Base-by-base conservation (phyloP, 176 grass and related monocot genomes). In the Ampelocalamus luodianensis region DNA sequence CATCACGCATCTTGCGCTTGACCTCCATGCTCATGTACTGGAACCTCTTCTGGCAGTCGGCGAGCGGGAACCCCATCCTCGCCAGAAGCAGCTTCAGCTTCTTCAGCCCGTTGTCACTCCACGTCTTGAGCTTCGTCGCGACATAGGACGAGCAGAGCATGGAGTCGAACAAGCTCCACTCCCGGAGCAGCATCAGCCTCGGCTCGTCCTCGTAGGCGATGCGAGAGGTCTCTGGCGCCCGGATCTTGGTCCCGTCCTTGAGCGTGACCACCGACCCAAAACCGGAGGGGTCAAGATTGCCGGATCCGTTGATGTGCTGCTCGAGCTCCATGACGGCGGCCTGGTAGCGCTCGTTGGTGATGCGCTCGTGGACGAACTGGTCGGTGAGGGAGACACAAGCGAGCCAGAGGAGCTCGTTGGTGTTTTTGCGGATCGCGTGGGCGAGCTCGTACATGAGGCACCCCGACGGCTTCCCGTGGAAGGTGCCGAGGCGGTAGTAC, bases 11-110 rank as follows among this genome's bases (percentile, higher is more conserved):
- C 71, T 93, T 95, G 55, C 85, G 82, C 78, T 97, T 97, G 66
- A 95, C 95, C 64, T 94, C 95, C 87, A 89, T 91, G 71, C 93
- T 97, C 95, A 95, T 97, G 91, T 97, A 95, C 85, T 91, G 93
- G 85, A 91, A 97, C 34, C 84, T 93, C 87, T 91, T 97, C 87
- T 97, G 90, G 87, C 95, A 97, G 26, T 97, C 95, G 11, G 85
- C 83, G 0, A 92, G 87, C 5, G 93, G 91, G 77, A 98, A 98
- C 0, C 95, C 95, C 95, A 95, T 98, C 80, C 95, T 91, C 3
- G 95, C 93, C 3, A 98, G 85, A 50, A 95, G 85, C 20, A 98
- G 85, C 93, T 95, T 98, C 17, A 98, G 83, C 42, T 98, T 98
- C 87, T 98, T 95, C 72, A 95, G 87, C 9, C 93, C 95, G 6